Conservation (phyloP, 805 yeast species). For the Candida silvicultrix region DNA sequence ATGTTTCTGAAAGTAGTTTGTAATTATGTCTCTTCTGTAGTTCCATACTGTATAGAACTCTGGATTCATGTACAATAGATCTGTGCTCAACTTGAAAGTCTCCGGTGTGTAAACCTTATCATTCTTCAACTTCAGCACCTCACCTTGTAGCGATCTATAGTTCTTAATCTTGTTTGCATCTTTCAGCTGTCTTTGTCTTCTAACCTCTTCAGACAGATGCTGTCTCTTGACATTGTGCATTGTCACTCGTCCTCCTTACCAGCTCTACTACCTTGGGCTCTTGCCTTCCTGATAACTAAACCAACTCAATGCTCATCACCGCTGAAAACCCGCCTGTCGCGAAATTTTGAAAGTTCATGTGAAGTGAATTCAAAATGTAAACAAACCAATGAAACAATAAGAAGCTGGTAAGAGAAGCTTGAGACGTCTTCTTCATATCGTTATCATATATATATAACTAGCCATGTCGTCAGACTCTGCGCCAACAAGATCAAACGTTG, state of each 20-base stretch:
- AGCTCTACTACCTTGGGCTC: no score
- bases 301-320: no score
- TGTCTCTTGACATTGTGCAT: conserved; percentile 72
- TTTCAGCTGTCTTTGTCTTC: conserved; percentile 39
- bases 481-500: conserved; percentile 39
- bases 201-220: conserved; percentile 49
- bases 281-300: no score
- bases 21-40: conserved; percentile 67
- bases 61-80: conserved; percentile 62
- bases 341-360: no score
- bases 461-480: conserved; percentile 5
- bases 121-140: conserved; percentile 33
- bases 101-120: conserved; percentile 25
- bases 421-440: no score
- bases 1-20: conserved; percentile 10
- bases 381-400: no score
- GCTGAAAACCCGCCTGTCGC: no score
- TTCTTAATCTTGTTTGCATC: conserved; percentile 57
- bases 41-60: conserved; percentile 92
- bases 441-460: no score
- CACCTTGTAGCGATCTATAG: conserved; percentile 41
- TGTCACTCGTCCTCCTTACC: conserved; percentile 7
- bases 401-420: no score
- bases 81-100: conserved; percentile 47
- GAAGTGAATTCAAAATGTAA: no score